Evolutionary conservation across 75 land plant genomes (phyloP).

Genomic region (Isoetes taiwanensis): DNA sequence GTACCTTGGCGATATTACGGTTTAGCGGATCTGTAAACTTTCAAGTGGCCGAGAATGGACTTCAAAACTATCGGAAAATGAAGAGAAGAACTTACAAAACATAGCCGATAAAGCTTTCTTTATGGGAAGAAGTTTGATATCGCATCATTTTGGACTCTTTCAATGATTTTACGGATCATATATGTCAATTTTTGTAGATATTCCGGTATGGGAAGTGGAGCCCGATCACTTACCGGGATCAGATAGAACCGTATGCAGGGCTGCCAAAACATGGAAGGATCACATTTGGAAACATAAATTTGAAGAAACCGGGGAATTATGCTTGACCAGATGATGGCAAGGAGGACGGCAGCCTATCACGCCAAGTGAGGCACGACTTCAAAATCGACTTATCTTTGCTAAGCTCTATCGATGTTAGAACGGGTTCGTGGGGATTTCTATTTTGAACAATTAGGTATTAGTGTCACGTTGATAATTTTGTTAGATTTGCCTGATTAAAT

Average conservation of each 20-base stretch:
- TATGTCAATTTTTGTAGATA: constrained; percentile 50
- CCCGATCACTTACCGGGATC: constrained; percentile 42
- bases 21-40: too few species aligned
- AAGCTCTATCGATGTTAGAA: constrained; percentile 30
- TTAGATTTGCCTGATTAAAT: too few species aligned
- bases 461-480: too few species aligned
- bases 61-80: too few species aligned
- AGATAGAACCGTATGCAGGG: constrained; percentile 17
- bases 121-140: constrained; percentile 44
- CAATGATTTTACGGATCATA: constrained; percentile 44
- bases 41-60: too few species aligned
- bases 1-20: too few species aligned
- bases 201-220: constrained; percentile 27
- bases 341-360: constrained; percentile 13
- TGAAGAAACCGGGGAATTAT: constrained; percentile 32
- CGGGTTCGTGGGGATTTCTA: constrained; percentile 48
- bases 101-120: constrained; percentile 49
- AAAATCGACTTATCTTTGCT: constrained; percentile 59
- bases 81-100: too few species aligned
- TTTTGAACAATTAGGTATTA: too few species aligned
- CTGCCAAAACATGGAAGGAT: constrained; percentile 40
- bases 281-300: constrained; percentile 42
- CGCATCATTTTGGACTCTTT: constrained; percentile 73
- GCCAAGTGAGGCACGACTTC: constrained; percentile 73
- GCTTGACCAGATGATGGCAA: neutral